Evolutionary conservation across 805 yeast genomes (phyloP).

Genomic region (Zygoascus ofunaensis): DNA sequence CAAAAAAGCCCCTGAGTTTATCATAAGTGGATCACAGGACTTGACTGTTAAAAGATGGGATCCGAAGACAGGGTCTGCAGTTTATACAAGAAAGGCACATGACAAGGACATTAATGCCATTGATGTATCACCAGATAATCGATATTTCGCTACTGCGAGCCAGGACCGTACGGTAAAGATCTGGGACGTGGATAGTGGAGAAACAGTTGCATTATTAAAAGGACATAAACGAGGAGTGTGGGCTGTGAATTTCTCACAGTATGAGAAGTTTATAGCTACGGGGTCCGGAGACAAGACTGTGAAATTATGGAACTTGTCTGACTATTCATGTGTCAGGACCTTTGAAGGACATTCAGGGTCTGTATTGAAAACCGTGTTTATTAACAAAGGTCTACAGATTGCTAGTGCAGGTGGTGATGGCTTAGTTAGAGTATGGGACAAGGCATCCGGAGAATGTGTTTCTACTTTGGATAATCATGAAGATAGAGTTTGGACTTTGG

Average conservation of each 20-base stretch:
- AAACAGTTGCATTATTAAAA: constrained; percentile 68
- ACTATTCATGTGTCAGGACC: constrained; percentile 66
- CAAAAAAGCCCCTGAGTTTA: constrained; percentile 45
- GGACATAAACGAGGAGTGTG: constrained; percentile 95
- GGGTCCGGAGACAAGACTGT: constrained; percentile 74
- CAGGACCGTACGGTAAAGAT: constrained; percentile 87
- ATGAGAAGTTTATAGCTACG: constrained; percentile 68
- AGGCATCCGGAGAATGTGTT: constrained; percentile 59
- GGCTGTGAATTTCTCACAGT: constrained; percentile 72
- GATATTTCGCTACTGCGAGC: constrained; percentile 82
- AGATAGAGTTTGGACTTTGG: constrained; percentile 79
- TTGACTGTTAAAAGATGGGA: constrained; percentile 81
- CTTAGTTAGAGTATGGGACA: constrained; percentile 83
- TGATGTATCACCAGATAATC: constrained; percentile 86
- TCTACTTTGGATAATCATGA: constrained; percentile 85
- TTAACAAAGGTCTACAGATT: constrained; percentile 57
- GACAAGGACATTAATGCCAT: constrained; percentile 90
- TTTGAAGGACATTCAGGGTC: constrained; percentile 94
- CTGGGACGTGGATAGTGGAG: constrained; percentile 84
- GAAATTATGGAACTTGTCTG: constrained; percentile 78
- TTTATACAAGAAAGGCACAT: constrained; percentile 90
- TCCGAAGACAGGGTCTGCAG: constrained; percentile 43
- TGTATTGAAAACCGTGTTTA: constrained; percentile 70
- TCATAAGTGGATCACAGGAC: constrained; percentile 79
- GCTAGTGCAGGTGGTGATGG: constrained; percentile 88